Evolutionary conservation across 2,329 filamentous ascomycete species (phyloP).

Genomic region (Ascosphaera aggregata): DNA sequence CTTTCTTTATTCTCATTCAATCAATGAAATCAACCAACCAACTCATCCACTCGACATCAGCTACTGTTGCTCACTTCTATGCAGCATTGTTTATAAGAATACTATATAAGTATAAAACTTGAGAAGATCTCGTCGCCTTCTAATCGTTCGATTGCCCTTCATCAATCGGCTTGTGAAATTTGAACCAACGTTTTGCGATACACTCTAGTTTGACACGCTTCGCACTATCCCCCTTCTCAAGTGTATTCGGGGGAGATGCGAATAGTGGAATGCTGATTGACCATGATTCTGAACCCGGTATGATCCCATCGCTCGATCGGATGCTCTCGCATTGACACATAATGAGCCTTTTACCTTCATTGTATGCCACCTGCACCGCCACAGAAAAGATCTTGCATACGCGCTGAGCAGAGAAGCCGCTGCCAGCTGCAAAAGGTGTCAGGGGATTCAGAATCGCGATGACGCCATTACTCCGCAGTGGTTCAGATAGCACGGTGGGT

Average conservation of each 20-base stretch:
- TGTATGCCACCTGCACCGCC: constrained; percentile 16
- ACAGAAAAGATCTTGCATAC: constrained; percentile 21
- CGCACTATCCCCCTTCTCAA: constrained; percentile 29
- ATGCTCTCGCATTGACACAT: constrained; percentile 19
- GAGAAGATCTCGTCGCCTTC: too few relatives aligned
- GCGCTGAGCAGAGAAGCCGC: constrained; percentile 25
- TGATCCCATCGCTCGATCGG: constrained; percentile 10
- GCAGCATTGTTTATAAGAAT: too few relatives aligned
- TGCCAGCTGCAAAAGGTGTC: constrained; percentile 18
- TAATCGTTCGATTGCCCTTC: too few relatives aligned
- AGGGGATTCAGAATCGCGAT: constrained; percentile 20
- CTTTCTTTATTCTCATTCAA: too few relatives aligned
- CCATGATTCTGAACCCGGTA: constrained; percentile 16
- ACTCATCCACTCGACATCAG: too few relatives aligned
- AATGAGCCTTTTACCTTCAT: constrained; percentile 11
- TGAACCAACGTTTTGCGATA: constrained; percentile 44
- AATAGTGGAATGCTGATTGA: constrained; percentile 36
- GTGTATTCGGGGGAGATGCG: constrained; percentile 24
- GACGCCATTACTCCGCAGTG: constrained; percentile 6
- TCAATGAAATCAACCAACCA: too few relatives aligned
- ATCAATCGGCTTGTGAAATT: too few relatives aligned
- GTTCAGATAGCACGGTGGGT: not conserved
- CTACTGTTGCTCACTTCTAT: too few relatives aligned
- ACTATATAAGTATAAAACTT: too few relatives aligned
- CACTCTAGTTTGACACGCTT: constrained; percentile 32